Evolutionary conservation across 371 early-diverging fungal species (phyloP), one percentile per base, ranked within the genome.

Genomic region (Circinella umbellata): DNA sequence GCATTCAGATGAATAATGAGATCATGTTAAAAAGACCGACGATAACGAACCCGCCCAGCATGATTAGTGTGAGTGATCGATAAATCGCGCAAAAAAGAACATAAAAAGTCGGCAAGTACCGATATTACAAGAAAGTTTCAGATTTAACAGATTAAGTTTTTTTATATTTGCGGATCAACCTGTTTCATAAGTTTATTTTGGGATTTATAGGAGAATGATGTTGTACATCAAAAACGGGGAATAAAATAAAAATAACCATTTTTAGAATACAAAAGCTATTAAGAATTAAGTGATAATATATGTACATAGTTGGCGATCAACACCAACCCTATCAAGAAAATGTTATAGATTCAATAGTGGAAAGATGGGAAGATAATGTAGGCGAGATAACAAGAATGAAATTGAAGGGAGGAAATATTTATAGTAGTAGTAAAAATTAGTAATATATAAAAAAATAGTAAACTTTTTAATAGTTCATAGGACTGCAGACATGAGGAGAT

Each of bases 221-320:
- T 9, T 47, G 47, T 47, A 47, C 47, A 54, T 4, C 54, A 54
- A 54, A n/a, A 4, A 54, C 47, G 51, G 51, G 51, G 57, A 34
- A 57, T 57, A 57, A 27, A 27, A 27, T 27, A 7, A 54, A n/a
- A 54, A 27, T 17, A 27, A 51, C 57, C 27, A 57, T 13, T 63
- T 27, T 46, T 46, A 39, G 62, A 61, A 20, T 61, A 61, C 27
- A 39, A 39, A 46, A n/a, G 20, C 15, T n/a, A 35, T 17, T 20
- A 14, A 46, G 4, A 18, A 20, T 4, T 4, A 11, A 4, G 11
- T 38, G 18, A 18, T n/a, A n/a, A 62, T 42, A n/a, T 63, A 63
- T 46, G 46, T 61, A 61, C 62, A 61, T n/a, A 14, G 57, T 37
- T 62, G 61, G 64, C 70, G 70, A 60, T 70, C 70, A 57, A 70